Base-by-base conservation (phyloP, 495 filamentous ascomycete species). In the Hypoxylon perforatum region DNA sequence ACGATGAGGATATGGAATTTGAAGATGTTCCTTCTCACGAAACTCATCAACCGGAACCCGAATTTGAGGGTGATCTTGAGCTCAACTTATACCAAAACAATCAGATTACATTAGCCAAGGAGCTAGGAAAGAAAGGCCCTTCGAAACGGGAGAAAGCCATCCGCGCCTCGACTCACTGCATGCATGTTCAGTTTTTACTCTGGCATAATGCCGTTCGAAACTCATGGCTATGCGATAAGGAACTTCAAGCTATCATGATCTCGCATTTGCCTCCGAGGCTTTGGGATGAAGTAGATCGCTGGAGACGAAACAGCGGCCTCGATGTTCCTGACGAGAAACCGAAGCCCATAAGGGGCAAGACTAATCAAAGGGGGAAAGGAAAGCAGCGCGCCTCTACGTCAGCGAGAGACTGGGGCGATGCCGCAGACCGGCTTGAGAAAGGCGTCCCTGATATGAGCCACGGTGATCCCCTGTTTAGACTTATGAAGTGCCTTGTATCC, bases 161-260 rank as follows among this genome's bases (percentile, higher is more conserved):
- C 39, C 83, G 95, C 33, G 81, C 88, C 7, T 78, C 86, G 36
- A 92, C 92, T 7, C 95, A 99, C 73, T 90, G 91, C 66, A 83
- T 95, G 70, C 95, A 99, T 77, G 94, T 99, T 3, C 91, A 94
- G 72, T 86, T 89, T 59, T 77, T 99, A 45, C 85, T 99, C 44
- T 95, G 88, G 77, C 94, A 97, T 69, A 97, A 97, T 74, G 84
- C 90, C 0, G 72, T 96, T 17, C 88, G 95, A 21, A 99, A 97
- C 75, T 71, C 85, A 7, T 99, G 95, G 94, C 73, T 89, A 21
- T 93, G 91, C 63, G 93, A 98, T 70, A 69, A 84, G 19, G 86
- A 92, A 53, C 80, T 93, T 7, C 93, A 97, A 69, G 87, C 87
- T 15, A 91, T 91, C 48, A 77, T 99, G 52, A 77, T 93, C 0